Base-by-base conservation (phyloP, 73 alveolate species). In the Tetrahymena thermophila region DNA sequence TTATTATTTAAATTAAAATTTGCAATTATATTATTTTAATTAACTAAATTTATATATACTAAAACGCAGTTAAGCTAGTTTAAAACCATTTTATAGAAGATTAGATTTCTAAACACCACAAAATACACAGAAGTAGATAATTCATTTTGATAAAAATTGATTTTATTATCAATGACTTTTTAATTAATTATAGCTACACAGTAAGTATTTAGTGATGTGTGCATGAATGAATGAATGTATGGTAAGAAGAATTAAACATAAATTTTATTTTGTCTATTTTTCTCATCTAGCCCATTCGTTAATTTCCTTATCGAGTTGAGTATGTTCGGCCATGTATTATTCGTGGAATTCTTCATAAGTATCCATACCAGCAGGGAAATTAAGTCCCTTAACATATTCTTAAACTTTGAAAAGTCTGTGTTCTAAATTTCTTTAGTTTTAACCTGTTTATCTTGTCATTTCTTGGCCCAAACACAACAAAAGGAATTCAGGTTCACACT, bases 401-500 rank as follows among this genome's bases (percentile, higher is more conserved):
- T 31, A 19, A 28, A 71, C 89, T n/a, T 71, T 71, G 37, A 71
- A n/a, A 71, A 71, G 89, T 19, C n/a, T 71, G 37, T 71, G 42
- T 71, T 71, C 89, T 71, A 71, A 71, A 34, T 71, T 71, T 71
- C 89, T 71, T 71, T 71, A 42, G 35, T 25, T 71, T 71, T 71
- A 71, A 28, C 89, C 89, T 3, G 89, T 71, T 71, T 71, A 71
- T 71, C 89, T 71, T 9, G 37, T 31, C 89, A 71, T 71, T 71
- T 71, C 89, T 71, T 71, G 37, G 42, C 89, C 89, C n/a, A 71
- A 71, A 8, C 89, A 71, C 7, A 71, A 31, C 23, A 71, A 71
- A 71, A 71, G 89, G 89, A 71, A 71, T 71, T 71, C 89, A 71
- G 89, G 89, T 71, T 71, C 89, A 71, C 89, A 71, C 89, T 71